Base-by-base conservation (phyloP, 148 eudicot genomes). In the Agrostemma githago region DNA sequence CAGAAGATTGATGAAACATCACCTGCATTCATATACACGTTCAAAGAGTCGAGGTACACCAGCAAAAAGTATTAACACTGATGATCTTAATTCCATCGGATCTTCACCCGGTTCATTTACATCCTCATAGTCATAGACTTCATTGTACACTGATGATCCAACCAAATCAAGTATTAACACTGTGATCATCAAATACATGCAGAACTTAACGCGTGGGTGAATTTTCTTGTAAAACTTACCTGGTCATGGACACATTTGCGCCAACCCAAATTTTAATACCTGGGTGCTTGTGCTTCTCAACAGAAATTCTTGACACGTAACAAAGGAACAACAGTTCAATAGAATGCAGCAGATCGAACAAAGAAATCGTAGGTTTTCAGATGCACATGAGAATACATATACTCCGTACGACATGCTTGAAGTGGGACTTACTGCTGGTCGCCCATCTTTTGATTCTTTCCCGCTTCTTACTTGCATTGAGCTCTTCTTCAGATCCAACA, bases 11-110 rank as follows among this genome's bases (percentile, higher is more conserved):
- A 64, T 26, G 34, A 65, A 71, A 19, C 62, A 63, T 68, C 7
- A 43, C 89, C 8, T 87, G 78, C 99, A 97, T 92, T 96, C 96
- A 46, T 89, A 96, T 5, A 96, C 86, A 70, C 91, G 85, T 71
- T 96, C 99, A 67, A 87, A 84, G 46, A 92, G 96, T 80, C 92
- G 83, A 61, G 99, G 99, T 63, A 96, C 99, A 10, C 90, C 99
- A 40, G 99, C 97, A 79, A 96, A 84, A 90, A 0, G 97, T 96
- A n/a, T n/a, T n/a, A n/a, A n/a, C n/a, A n/a, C n/a, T n/a, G n/a
- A n/a, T 79, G 97, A 97, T 77, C 86, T 92, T 69, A 92, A 74
- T 86, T 96, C 99, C 88, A 89, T 70, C 72, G 92, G 68, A 75
- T 96, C 99, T 11, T 96, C 99, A 72, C 73, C 80, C 3, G 90